Percentiles rank a stretch among this genome's conserved stretches.
These are phyloP conservation scores for Fagus sylvatica DNA, from an alignment of 306 rosid genomes.

Conservation along the genomic window DNA sequence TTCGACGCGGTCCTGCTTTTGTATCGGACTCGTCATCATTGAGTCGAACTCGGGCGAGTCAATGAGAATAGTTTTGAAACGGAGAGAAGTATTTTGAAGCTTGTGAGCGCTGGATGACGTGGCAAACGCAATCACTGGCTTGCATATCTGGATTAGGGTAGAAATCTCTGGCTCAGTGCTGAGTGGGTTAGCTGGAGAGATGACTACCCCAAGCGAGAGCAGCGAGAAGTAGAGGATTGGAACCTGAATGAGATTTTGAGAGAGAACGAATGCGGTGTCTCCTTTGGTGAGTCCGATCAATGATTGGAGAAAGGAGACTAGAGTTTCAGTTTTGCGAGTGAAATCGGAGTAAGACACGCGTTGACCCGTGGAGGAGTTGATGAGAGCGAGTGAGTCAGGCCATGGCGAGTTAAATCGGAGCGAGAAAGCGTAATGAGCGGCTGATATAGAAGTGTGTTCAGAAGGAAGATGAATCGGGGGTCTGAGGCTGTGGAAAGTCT, in stretches of 20 bases:
- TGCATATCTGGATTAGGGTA: conserved; percentile 26
- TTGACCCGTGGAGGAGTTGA: conserved; percentile 36
- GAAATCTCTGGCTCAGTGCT: conserved; percentile 40
- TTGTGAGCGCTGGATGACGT: conserved; percentile 28
- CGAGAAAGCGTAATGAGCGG: conserved; percentile 31
- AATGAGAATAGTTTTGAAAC: conserved; percentile 18
- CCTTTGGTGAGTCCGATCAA: conserved; percentile 41
- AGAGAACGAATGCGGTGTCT: conserved; percentile 46
- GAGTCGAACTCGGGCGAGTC: conserved; percentile 57
- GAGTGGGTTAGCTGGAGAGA: conserved; percentile 52
- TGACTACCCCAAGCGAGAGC: conserved; percentile 51
- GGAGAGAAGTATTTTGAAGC: background rate
- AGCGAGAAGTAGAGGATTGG: conserved; percentile 64
- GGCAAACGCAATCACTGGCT: conserved; percentile 42
- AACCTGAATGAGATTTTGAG: conserved; percentile 33
- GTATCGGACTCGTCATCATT: background rate
- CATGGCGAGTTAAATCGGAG: conserved; percentile 39
- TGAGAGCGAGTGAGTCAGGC: conserved; percentile 38
- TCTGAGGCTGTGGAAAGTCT: conserved; percentile 47
- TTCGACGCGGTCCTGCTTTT: background rate
- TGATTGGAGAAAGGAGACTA: conserved; percentile 42
- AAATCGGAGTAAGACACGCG: conserved; percentile 37
- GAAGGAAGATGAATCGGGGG: conserved; percentile 49
- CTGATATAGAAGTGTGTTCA: conserved; percentile 33
- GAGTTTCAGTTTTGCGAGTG: conserved; percentile 28